These are phyloP conservation scores for Candida ponderosae DNA, from an alignment of 805 yeast genomes.

Conservation along the genomic window DNA sequence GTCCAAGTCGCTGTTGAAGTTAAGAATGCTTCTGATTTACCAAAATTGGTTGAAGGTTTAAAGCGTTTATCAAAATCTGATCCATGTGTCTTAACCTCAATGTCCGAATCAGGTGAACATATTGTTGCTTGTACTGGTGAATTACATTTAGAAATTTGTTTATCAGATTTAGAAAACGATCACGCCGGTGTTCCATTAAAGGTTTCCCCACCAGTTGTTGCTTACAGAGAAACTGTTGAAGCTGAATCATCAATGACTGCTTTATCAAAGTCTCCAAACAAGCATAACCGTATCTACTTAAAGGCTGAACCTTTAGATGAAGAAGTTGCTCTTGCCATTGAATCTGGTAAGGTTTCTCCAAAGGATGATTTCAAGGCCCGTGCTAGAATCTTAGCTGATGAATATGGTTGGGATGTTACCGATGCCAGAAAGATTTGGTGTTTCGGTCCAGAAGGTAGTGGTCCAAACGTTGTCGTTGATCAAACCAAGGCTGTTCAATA, in stretches of 20 bases:
- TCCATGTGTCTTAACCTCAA: slow-evolving; percentile 90
- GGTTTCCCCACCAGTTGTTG: slow-evolving; percentile 95
- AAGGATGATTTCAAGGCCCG: slow-evolving; percentile 98
- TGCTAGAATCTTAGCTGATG: slow-evolving; percentile 98
- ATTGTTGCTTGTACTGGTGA: slow-evolving; percentile 99
- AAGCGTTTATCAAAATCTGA: slow-evolving; percentile 99
- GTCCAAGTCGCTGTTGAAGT: slow-evolving; percentile 99
- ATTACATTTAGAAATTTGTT: slow-evolving; percentile 97
- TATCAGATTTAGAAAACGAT: slow-evolving; percentile 91
- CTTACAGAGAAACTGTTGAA: slow-evolving; percentile 98
- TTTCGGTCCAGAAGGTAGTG: slow-evolving; percentile 99
- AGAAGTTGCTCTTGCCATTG: slow-evolving; percentile 89
- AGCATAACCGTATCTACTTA: slow-evolving; percentile 99
- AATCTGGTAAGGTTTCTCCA: slow-evolving; percentile 84
- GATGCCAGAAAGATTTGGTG: slow-evolving; percentile 99
- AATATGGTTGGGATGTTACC: slow-evolving; percentile 98
- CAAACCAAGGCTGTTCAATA: slow-evolving; percentile 99
- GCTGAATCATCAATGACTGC: slow-evolving; percentile 93
- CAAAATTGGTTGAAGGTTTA: slow-evolving; percentile 99
- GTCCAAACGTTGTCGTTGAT: slow-evolving; percentile 98
- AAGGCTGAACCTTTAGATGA: slow-evolving; percentile 95
- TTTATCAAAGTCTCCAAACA: slow-evolving; percentile 98
- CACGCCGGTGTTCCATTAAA: slow-evolving; percentile 99
- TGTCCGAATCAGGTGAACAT: slow-evolving; percentile 97
- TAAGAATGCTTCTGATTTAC: slow-evolving; percentile 98